phyloP scores from a whole-genome alignment of 768 basidiomycete species.

The Infundibulicybe gibba region DNA sequence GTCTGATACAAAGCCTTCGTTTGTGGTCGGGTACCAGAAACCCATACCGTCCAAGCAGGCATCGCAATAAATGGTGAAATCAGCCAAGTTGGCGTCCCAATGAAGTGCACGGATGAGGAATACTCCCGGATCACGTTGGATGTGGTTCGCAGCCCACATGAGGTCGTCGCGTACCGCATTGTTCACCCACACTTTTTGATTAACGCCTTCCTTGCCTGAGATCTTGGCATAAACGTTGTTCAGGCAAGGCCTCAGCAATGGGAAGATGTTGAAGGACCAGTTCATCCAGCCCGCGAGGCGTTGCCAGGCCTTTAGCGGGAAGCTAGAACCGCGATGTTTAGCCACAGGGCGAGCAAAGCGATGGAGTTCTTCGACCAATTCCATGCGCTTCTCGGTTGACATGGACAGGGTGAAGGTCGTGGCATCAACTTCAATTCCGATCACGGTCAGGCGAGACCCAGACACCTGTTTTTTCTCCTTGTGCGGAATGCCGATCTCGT shows the following conservation, averaged over 20 bases:
- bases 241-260: conserved; percentile 22
- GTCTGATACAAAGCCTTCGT: conserved; percentile 11
- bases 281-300: conserved; percentile 31
- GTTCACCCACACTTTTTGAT: conserved; percentile 22
- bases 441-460: conserved; percentile 26
- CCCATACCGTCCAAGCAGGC: conserved; percentile 14
- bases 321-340: conserved; percentile 4
- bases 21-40: conserved; percentile 11
- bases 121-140: conserved; percentile 13
- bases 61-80: conserved; percentile 15
- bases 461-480: conserved; percentile 32
- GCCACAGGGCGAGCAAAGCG: conserved; percentile 2
- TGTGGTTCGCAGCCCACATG: conserved; percentile 21
- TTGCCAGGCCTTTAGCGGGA: conserved; percentile 21
- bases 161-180: conserved; percentile 16
- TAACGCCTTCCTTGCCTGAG: too few species aligned
- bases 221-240: conserved; percentile 20
- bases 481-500: conserved; percentile 34
- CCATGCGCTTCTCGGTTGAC: neutral
- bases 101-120: conserved; percentile 12
- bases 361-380: conserved; percentile 10
- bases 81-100: conserved; percentile 10
- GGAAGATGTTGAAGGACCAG: conserved; percentile 34
- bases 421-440: conserved; percentile 35
- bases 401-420: conserved; percentile 24